Percentiles rank a stretch among this genome's conserved stretches.
Conservation (phyloP, 208 protist genomes). For the Vickermania ingenoplastis region DNA sequence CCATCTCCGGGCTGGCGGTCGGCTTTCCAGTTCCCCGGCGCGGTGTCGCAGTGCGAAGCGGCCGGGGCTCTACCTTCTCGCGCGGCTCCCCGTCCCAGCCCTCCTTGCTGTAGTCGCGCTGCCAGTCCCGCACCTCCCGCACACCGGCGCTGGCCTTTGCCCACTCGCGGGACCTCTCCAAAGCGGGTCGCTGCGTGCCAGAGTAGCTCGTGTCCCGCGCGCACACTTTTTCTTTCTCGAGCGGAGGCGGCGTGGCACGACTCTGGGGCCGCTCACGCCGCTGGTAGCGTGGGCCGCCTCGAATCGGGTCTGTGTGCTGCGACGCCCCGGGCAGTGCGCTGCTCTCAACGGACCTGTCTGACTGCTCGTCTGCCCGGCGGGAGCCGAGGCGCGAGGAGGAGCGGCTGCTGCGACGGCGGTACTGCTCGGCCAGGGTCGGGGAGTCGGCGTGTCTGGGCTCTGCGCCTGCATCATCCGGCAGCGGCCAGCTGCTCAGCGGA, state of each 20-base stretch:
- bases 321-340: background rate
- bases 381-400: background rate
- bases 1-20: background rate
- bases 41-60: slow-evolving; percentile 1
- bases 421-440: background rate
- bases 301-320: background rate
- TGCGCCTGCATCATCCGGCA: background rate
- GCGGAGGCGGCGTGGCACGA: background rate
- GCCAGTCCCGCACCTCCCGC: background rate
- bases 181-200: background rate
- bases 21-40: background rate
- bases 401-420: background rate
- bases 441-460: too few species aligned
- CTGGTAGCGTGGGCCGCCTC: background rate
- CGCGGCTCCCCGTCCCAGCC: background rate
- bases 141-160: background rate
- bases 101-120: too few species aligned
- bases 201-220: too few species aligned
- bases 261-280: background rate
- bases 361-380: background rate
- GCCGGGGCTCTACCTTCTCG: background rate
- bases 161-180: background rate
- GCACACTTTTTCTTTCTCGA: background rate
- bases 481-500: slow-evolving; percentile 1
- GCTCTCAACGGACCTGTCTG: background rate